phyloP scores from a whole-genome alignment of 1,284 basidiomycete species.

The Ceratobasidium papillatum region DNA sequence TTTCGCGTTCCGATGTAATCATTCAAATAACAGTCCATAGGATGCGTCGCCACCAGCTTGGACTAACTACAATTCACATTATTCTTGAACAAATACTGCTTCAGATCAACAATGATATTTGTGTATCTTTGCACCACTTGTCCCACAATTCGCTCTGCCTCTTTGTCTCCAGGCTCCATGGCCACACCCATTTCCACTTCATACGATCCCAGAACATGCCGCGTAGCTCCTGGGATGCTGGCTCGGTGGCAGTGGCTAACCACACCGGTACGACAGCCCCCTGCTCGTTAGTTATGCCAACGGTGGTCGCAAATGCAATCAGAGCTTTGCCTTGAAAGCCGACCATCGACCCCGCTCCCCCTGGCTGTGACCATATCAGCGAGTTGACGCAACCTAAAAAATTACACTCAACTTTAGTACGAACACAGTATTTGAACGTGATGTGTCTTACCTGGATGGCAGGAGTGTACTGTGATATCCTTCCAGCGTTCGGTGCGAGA shows the following conservation, averaged over 20 bases:
- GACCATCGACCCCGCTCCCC: neutral
- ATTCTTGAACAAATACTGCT: too few relatives aligned
- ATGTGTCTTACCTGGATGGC: constrained; percentile 41
- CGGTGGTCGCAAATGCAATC: neutral
- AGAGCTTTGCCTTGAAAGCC: neutral
- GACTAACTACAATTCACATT: too few relatives aligned
- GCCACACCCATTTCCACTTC: constrained; percentile 42
- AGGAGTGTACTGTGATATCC: constrained; percentile 36
- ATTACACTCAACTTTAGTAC: neutral
- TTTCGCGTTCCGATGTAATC: too few relatives aligned
- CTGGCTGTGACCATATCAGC: constrained; percentile 18
- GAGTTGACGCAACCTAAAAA: constrained; percentile 16
- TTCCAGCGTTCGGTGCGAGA: constrained; percentile 19
- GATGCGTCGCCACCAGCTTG: too few relatives aligned
- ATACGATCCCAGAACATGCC: constrained; percentile 43
- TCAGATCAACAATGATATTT: neutral
- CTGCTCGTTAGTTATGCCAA: constrained; percentile 40
- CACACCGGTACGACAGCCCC: constrained; percentile 36
- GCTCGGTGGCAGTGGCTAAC: constrained; percentile 32
- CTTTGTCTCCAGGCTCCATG: constrained; percentile 17
- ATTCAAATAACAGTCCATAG: too few relatives aligned
- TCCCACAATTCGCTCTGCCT: constrained; percentile 29
- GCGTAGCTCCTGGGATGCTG: constrained; percentile 17
- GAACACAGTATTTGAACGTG: too few relatives aligned
- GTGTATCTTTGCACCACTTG: constrained; percentile 19